Evolutionary conservation across 2,329 filamentous ascomycete species (phyloP), one percentile per base, ranked within the genome.

Genomic region (Talaromyces sp.): DNA sequence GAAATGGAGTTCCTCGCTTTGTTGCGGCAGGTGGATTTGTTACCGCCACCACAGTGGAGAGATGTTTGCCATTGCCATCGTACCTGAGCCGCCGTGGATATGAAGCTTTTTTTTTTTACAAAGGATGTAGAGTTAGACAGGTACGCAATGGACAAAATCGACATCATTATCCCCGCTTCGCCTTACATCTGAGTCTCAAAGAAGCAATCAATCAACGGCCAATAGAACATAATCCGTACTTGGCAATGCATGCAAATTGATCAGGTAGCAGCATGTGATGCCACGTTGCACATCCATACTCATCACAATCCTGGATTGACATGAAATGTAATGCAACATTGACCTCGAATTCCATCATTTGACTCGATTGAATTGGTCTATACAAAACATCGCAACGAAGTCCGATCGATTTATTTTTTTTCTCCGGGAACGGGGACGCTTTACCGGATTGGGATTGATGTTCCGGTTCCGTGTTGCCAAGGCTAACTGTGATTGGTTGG

Each of bases 381-480:
- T 22, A 40, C 2, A 61, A 40, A 29, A 22, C 22, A 29, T 62
- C 60, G 60, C 47, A 62, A 43, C 60, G 31, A 62, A 62, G 47
- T 62, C 60, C 60, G 60, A 59, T 40, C 36, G 5, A 2, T 38
- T n/a, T n/a, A 29, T 34, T 58, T 58, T 59, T 22, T 31, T n/a
- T 31, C 22, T 7, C 29, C 8, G 27, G 22, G 6, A n/a, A 58
- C 11, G 11, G 54, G 17, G 8, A 19, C 29, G 51, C 29, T 36
- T 54, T 54, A 36, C 51, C 29, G 17, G 7, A 54, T 34, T 19
- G 4, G 29, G 51, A 0, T 36, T 54, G n/a, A 29, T 3, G 49
- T 27, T 25, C 47, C 47, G 47, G 11, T 53, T 53, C 25, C 27
- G 29, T 54, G 3, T 11, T 31, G 51, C 27, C 29, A 54, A 54